phyloP scores from a whole-genome alignment of 805 yeast genomes.

The Saccharomyces kudriavzevii region DNA sequence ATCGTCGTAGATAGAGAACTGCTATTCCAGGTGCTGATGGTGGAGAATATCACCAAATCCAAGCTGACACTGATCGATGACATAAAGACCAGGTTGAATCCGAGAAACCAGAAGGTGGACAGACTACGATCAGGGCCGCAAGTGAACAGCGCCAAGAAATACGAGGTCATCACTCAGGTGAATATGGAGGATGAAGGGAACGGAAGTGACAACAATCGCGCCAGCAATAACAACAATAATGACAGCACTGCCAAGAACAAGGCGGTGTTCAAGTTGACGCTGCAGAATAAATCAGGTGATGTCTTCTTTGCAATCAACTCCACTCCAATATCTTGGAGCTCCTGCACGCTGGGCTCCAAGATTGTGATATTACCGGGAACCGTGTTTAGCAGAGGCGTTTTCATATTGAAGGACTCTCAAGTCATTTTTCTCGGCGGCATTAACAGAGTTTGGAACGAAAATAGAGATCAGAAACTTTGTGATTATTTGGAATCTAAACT shows the following conservation, averaged over 20 bases:
- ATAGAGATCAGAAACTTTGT: slow-evolving; percentile 27
- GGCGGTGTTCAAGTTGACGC: slow-evolving; percentile 43
- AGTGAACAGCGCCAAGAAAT: slow-evolving; percentile 12
- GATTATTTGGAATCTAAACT: slow-evolving; percentile 25
- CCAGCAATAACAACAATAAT: neutral
- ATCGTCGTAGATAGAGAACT: slow-evolving; percentile 20
- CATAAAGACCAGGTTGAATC: slow-evolving; percentile 44
- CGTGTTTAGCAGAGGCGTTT: slow-evolving; percentile 38
- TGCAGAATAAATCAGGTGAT: slow-evolving; percentile 47
- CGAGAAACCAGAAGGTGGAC: slow-evolving; percentile 54
- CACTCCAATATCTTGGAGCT: slow-evolving; percentile 41
- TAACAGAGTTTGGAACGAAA: slow-evolving; percentile 34
- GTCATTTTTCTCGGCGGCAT: slow-evolving; percentile 34
- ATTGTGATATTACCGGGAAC: slow-evolving; percentile 45
- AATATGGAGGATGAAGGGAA: slow-evolving; percentile 35
- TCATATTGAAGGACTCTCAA: slow-evolving; percentile 26
- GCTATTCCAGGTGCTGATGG: slow-evolving; percentile 48
- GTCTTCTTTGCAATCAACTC: slow-evolving; percentile 51
- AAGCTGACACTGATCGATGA: slow-evolving; percentile 47
- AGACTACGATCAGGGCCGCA: slow-evolving; percentile 30
- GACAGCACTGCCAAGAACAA: slow-evolving; percentile 5
- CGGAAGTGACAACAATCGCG: neutral
- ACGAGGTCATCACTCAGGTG: slow-evolving; percentile 40
- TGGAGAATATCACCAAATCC: slow-evolving; percentile 48
- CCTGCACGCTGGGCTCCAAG: slow-evolving; percentile 52